phyloP scores from a whole-genome alignment of 2,329 filamentous ascomycete species.

The Nakataea oryzae region DNA sequence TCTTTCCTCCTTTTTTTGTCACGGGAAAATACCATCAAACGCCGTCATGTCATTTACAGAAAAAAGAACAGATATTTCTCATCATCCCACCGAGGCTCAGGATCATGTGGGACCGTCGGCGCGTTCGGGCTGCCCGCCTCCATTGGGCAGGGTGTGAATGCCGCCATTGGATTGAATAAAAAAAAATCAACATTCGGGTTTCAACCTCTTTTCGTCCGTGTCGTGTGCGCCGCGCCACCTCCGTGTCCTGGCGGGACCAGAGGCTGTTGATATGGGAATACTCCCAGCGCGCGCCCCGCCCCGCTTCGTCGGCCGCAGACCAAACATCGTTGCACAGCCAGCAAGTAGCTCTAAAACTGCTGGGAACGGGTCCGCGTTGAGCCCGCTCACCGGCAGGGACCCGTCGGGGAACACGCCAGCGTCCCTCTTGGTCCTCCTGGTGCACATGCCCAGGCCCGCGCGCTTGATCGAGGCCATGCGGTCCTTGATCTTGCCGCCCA shows the following conservation, averaged over 20 bases:
- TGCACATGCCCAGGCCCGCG: neutral
- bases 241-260: too few relatives aligned
- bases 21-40: neutral
- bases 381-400: neutral
- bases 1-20: neutral
- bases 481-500: conserved; percentile 1
- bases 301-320: too few relatives aligned
- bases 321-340: too few relatives aligned
- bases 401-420: neutral
- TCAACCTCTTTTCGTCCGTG: too few relatives aligned
- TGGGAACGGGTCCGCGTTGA: neutral
- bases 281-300: too few relatives aligned
- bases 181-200: too few relatives aligned
- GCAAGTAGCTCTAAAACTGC: too few relatives aligned
- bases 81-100: neutral
- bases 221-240: too few relatives aligned
- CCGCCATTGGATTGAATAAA: neutral
- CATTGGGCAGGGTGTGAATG: neutral
- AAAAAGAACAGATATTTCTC: neutral
- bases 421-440: neutral
- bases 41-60: neutral
- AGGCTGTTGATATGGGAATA: too few relatives aligned
- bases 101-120: neutral
- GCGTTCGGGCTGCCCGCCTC: neutral
- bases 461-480: neutral